Evolutionary conservation across 352 stramenopile genomes (phyloP), one percentile per base, ranked within the genome.

Genomic region (Peronospora farinosa): DNA sequence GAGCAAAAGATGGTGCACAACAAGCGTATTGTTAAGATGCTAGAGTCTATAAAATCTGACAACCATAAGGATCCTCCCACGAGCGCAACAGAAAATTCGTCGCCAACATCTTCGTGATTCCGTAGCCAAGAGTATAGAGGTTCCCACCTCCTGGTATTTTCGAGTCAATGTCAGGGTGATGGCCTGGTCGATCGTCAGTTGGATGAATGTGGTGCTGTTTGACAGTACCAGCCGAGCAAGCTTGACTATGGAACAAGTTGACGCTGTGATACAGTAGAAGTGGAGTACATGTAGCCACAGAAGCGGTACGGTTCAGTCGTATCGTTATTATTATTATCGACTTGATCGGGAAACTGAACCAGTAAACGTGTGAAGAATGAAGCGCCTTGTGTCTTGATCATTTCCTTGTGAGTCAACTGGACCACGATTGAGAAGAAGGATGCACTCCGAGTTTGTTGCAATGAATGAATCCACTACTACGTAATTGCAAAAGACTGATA

Each of bases 1-100:
- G 69, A 80, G 30, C 58, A 85, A 52, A 74, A 66, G 48, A 66
- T 72, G 37, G 49, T 83, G 35, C 69, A 54, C 17, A 67, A 82
- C 31, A 49, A 86, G 49, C 73, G 69, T 25, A 59, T 88, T 16
- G 69, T 88, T 21, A 86, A 86, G 53, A 72, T 88, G 71, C 47
- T 86, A 17, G 75, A 88, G 56, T 83, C 69, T 45, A 67, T 86
- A 10, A 74, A 81, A 17, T 60, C 74, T 0, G 78, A 85, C 47
- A 84, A 79, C 52, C 78, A 86, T 61, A 86, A 83, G 51, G 64
- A 76, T 33, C 67, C 69, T 25, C 30, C 61, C 9, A 66, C 54
- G 5, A 60, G 52, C 35, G 59, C 65, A 35, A 62, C 65, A 35
- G 46, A 47, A 25, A 54, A 65, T 28, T 66, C 50, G 40, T 69